These are phyloP conservation scores for Elasticomyces elasticus DNA, from an alignment of 495 filamentous ascomycete genomes.

Conservation along the genomic window DNA sequence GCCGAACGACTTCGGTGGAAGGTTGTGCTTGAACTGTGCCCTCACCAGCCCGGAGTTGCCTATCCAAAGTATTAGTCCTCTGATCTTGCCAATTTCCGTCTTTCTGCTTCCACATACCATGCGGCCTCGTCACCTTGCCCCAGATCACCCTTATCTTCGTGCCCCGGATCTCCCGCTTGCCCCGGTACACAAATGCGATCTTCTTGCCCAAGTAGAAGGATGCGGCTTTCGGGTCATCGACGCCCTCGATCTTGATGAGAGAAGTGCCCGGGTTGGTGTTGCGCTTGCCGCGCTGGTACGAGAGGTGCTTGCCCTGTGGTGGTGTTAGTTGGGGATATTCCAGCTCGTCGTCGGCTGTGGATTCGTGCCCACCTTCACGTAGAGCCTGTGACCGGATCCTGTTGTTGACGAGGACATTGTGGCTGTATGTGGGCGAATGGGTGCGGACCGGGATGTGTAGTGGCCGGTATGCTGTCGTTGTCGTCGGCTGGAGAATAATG, in stretches of 20 bases:
- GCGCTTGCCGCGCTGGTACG: slow-evolving; percentile 50
- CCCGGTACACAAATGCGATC: slow-evolving; percentile 94
- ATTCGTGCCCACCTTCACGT: slow-evolving; percentile 70
- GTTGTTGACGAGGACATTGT: slow-evolving; percentile 14
- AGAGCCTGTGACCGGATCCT: slow-evolving; percentile 39
- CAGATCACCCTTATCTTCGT: slow-evolving; percentile 98
- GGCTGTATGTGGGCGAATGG: slow-evolving; percentile 1
- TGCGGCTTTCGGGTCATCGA: slow-evolving; percentile 75
- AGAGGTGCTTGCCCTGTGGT: slow-evolving; percentile 20
- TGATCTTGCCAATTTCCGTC: slow-evolving; percentile 42
- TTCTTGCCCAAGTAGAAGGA: slow-evolving; percentile 93
- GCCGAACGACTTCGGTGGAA: slow-evolving; percentile 91
- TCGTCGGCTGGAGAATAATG: no score
- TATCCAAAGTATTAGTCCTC: slow-evolving; percentile 25
- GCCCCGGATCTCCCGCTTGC: slow-evolving; percentile 79
- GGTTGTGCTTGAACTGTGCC: slow-evolving; percentile 89
- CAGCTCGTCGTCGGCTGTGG: not conserved
- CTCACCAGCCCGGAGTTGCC: slow-evolving; percentile 95
- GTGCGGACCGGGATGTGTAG: not conserved
- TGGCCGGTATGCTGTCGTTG: not conserved
- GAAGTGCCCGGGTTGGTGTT: slow-evolving; percentile 57
- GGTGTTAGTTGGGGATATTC: not conserved
- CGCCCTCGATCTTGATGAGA: slow-evolving; percentile 93
- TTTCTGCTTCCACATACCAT: slow-evolving; percentile 66
- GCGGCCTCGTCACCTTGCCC: slow-evolving; percentile 93